Conservation (phyloP, 257 asterid genomes). For the Solanum pinnatisectum region DNA sequence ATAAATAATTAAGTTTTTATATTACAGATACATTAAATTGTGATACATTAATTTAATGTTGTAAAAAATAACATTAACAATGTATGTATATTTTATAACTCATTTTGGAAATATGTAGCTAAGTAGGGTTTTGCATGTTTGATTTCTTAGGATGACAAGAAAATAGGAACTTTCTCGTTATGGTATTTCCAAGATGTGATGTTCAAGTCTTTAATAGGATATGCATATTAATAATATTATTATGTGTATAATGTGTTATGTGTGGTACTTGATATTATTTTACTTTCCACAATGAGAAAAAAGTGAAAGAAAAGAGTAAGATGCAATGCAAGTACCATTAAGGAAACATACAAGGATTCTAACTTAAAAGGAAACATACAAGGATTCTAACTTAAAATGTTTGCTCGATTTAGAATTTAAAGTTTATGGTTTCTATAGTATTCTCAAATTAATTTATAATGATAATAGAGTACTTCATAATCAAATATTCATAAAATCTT, state of each 20-base stretch:
- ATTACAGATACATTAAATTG: too few relatives aligned
- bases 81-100: not conserved
- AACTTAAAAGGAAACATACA: not conserved
- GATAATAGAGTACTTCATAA: not conserved
- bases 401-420: not conserved
- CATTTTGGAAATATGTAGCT: not conserved
- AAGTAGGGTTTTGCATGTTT: not conserved
- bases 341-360: not conserved
- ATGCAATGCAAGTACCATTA: not conserved
- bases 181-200: slow-evolving; percentile 4
- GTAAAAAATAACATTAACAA: fast-evolving
- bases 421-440: not conserved
- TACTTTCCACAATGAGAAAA: not conserved
- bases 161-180: not conserved
- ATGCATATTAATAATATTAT: not conserved
- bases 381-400: not conserved
- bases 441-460: not conserved
- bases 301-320: not conserved
- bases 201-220: not conserved
- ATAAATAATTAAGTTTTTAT: not conserved
- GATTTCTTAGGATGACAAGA: slow-evolving; percentile 11
- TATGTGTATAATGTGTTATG: not conserved
- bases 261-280: not conserved
- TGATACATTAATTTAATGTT: not conserved
- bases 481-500: not conserved